These are phyloP conservation scores for Babesia ovis DNA, from an alignment of 169 alveolate species.

Conservation along the genomic window DNA sequence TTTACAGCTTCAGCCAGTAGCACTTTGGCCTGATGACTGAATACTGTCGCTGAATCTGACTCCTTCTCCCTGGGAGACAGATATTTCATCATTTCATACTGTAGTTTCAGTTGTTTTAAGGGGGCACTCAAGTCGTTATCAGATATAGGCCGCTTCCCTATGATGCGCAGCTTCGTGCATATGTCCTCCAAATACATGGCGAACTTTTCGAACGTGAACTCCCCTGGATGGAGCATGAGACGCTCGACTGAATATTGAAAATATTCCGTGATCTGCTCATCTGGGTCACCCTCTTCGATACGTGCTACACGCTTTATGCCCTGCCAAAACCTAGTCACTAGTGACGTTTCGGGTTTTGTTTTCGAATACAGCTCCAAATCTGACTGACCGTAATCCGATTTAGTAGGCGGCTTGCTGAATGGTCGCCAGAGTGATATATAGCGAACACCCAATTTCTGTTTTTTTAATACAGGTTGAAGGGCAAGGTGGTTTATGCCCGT, in stretches of 20 bases:
- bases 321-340: constrained; percentile 36
- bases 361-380: constrained; percentile 14
- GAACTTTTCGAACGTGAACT: constrained; percentile 60
- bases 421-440: constrained; percentile 32
- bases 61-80: constrained; percentile 74
- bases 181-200: constrained; percentile 54
- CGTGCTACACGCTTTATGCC: constrained; percentile 36
- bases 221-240: constrained; percentile 60
- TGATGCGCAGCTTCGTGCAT: constrained; percentile 50
- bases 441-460: background rate
- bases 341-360: background rate
- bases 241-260: constrained; percentile 64
- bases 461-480: background rate
- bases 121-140: constrained; percentile 60
- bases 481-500: background rate
- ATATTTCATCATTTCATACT: constrained; percentile 68
- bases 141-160: constrained; percentile 60
- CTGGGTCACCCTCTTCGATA: constrained; percentile 56
- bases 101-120: constrained; percentile 45
- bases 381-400: background rate
- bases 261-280: constrained; percentile 43
- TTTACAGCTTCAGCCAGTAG: constrained; percentile 65
- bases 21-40: constrained; percentile 70
- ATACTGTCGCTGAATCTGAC: constrained; percentile 67
- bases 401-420: constrained; percentile 10